Evolutionary conservation across 2,329 filamentous ascomycete species (phyloP), one percentile per base, ranked within the genome.

Genomic region (Grosmannia serpens): DNA sequence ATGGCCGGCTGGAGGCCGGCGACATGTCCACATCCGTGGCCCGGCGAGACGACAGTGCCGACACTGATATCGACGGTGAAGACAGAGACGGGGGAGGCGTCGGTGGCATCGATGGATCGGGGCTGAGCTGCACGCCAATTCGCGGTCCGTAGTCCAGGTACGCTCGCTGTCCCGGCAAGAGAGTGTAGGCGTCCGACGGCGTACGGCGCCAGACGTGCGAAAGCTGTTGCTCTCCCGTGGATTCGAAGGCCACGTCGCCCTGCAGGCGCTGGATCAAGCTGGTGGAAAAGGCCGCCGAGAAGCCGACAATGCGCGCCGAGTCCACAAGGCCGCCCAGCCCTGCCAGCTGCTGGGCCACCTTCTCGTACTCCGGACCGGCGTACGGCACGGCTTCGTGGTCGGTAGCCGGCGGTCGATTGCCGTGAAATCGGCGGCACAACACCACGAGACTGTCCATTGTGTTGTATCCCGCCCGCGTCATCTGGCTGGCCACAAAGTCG

Each of bases 241-340:
- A 20, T 13, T 22, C 4, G 17, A 11, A 26, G 15, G 53, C 24
- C 17, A 29, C 4, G 20, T 41, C 41, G 41, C 9, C 13, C 2
- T 38, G 24, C 3, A 55, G 38, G 20, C 8, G 3, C 4, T 15
- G 26, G 20, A 47, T 15, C 6, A 55, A 20, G 5, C 9, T 20
- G 53, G 26, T 27, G 8, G 53, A 10, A 17, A 55, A 47, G 15
- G 17, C 41, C 0, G 33, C 4, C 9, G 57, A 52, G 35, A 75
- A 73, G 2, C 73, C 73, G 26, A 67, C 70, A 58, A 75, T 67
- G 22, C 73, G 68, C 8, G 70, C 59, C 0, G 70, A 69, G 38
- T 64, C 60, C 51, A 74, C 57, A 1, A 66, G 64, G 6, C 65
- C 69, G 13, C 60, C 63, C 2, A 75, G 67, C 1, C 58, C 61